phyloP scores from a whole-genome alignment of 768 basidiomycete species.

The Glaciozyma martinii region DNA sequence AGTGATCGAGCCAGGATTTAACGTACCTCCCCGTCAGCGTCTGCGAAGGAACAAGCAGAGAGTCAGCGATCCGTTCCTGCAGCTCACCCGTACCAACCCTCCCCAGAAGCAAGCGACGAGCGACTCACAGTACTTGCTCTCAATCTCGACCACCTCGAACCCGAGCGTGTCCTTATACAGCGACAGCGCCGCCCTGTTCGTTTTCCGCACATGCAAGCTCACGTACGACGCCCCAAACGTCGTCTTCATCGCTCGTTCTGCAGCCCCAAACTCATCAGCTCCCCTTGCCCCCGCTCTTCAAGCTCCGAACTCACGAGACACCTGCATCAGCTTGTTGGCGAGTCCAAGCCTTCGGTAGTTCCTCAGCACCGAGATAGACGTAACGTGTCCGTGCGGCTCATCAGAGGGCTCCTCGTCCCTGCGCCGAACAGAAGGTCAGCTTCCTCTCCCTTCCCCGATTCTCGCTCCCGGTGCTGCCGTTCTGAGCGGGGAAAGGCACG shows the following conservation, averaged over 20 bases:
- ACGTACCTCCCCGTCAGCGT: conserved; percentile 26
- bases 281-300: not conserved
- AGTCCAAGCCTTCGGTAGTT: conserved; percentile 83
- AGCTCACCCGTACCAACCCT: not conserved
- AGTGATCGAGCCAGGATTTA: not conserved
- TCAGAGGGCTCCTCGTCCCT: conserved; percentile 54
- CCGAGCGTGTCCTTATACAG: conserved; percentile 84
- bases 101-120: not conserved
- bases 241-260: conserved; percentile 84
- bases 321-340: conserved; percentile 87
- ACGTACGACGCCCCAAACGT: conserved; percentile 78
- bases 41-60: not conserved
- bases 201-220: conserved; percentile 83
- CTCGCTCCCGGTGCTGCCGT: not conserved
- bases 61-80: no score
- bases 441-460: not conserved
- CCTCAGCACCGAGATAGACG: conserved; percentile 87
- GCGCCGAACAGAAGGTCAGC: not conserved
- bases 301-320: conserved; percentile 62
- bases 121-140: conserved; percentile 79
- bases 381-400: conserved; percentile 77
- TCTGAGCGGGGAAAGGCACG: conserved; percentile 31
- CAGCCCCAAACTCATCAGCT: not conserved
- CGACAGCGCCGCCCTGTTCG: conserved; percentile 83
- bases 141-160: conserved; percentile 74